These are phyloP conservation scores for Cryptococcus sp. DNA, from an alignment of 1,284 basidiomycete species.

Conservation along the genomic window DNA sequence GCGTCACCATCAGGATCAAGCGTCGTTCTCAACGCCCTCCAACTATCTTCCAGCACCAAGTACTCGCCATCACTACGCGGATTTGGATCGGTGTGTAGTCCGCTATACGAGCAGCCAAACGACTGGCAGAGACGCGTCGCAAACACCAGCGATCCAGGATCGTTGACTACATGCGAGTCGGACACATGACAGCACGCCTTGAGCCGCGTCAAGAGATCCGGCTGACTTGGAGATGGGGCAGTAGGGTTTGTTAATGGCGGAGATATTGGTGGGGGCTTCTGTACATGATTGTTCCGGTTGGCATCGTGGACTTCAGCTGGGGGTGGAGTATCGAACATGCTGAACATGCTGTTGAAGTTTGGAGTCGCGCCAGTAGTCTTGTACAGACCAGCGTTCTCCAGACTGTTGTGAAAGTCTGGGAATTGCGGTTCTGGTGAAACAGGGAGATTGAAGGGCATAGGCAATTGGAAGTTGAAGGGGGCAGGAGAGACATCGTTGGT, in stretches of 20 bases:
- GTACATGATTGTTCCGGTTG: neutral
- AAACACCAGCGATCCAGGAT: conserved; percentile 52
- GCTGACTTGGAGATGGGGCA: conserved; percentile 22
- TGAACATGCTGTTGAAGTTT: conserved; percentile 34
- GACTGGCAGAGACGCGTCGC: conserved; percentile 52
- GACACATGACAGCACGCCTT: conserved; percentile 52
- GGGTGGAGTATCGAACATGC: conserved; percentile 28
- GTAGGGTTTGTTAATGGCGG: conserved; percentile 8
- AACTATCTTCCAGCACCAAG: conserved; percentile 50
- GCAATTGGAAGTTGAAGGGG: conserved; percentile 44
- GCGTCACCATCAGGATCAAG: conserved; percentile 49
- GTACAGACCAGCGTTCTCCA: conserved; percentile 23
- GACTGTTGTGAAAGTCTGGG: conserved; percentile 28
- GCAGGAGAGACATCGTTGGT: conserved; percentile 25
- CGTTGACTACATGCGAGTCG: conserved; percentile 53
- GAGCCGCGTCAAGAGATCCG: conserved; percentile 50
- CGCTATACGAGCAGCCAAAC: conserved; percentile 46
- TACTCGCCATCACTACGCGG: conserved; percentile 43
- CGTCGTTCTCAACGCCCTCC: conserved; percentile 43
- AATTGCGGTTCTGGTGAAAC: conserved; percentile 39
- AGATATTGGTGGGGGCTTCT: conserved; percentile 16
- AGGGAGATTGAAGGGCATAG: conserved; percentile 44
- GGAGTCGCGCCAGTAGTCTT: conserved; percentile 22
- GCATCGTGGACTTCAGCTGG: neutral
- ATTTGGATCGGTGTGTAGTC: conserved; percentile 38